Conservation (phyloP, 2,329 filamentous ascomycete genomes). For the Bretziella fagacearum region DNA sequence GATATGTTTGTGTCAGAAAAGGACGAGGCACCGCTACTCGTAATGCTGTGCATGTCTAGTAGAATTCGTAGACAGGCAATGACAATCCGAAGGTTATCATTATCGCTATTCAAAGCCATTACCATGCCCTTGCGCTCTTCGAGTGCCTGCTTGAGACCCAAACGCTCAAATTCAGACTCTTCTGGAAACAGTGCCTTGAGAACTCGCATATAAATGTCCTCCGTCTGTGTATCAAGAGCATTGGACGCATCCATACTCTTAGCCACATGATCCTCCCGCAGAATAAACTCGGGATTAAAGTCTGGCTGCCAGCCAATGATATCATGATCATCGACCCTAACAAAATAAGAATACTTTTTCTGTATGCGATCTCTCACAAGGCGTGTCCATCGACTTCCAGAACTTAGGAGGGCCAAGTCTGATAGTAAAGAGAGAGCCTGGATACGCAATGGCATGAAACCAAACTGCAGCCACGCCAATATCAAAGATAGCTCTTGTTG, state of each 20-base stretch:
- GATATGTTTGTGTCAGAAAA: too few species aligned
- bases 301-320: neutral
- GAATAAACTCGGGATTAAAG: neutral
- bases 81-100: neutral
- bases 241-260: neutral
- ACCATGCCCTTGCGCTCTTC: too few species aligned
- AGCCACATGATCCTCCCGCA: neutral
- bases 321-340: neutral
- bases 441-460: constrained; percentile 4
- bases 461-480: neutral
- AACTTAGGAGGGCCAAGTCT: neutral
- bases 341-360: constrained; percentile 1
- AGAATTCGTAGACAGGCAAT: neutral
- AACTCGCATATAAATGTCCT: neutral
- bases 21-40: too few species aligned
- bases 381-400: neutral
- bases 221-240: too few species aligned
- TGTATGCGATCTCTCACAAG: constrained; percentile 2
- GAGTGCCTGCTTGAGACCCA: too few species aligned
- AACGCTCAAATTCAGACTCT: too few species aligned
- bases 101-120: neutral
- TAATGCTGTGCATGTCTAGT: neutral
- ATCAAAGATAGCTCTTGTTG: constrained; percentile 4
- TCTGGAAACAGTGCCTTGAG: neutral
- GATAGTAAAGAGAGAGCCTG: constrained; percentile 3